These are phyloP conservation scores for Fusarium xyrophilum DNA, from an alignment of 2,329 filamentous ascomycete species.

Conservation along the genomic window DNA sequence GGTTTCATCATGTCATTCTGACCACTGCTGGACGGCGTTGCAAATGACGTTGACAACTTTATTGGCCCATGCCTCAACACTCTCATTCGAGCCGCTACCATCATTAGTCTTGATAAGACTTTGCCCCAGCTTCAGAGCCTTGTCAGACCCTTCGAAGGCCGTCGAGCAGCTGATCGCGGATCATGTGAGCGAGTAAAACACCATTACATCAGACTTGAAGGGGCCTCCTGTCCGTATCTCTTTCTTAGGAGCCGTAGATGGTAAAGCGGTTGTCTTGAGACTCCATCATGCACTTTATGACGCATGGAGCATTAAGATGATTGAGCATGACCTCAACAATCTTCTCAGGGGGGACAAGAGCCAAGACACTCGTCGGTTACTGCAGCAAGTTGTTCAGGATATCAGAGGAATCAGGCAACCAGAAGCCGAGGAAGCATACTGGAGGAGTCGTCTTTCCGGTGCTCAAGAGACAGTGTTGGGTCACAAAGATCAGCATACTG, in stretches of 20 bases:
- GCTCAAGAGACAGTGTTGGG: slow-evolving; percentile 3
- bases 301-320: slow-evolving; percentile 24
- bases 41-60: not conserved
- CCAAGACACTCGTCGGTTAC: rapidly evolving
- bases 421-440: not conserved
- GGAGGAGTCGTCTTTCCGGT: not conserved
- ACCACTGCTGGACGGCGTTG: not conserved
- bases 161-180: not conserved
- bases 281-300: slow-evolving; percentile 22
- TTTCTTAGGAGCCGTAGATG: not conserved
- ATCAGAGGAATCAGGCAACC: not conserved
- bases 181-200: not conserved
- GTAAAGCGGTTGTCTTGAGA: slow-evolving; percentile 13
- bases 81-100: not conserved
- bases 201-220: not conserved
- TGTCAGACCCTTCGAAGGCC: not conserved
- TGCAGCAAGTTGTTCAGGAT: not conserved
- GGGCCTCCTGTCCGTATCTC: not conserved
- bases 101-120: not conserved
- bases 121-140: not conserved
- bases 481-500: rapidly evolving
- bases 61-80: slow-evolving; percentile 23
- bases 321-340: not conserved
- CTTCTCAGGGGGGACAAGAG: not conserved
- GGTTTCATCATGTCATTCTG: slow-evolving; percentile 23